Conservation (phyloP, 805 yeast species). For the Metschnikowia similis region DNA sequence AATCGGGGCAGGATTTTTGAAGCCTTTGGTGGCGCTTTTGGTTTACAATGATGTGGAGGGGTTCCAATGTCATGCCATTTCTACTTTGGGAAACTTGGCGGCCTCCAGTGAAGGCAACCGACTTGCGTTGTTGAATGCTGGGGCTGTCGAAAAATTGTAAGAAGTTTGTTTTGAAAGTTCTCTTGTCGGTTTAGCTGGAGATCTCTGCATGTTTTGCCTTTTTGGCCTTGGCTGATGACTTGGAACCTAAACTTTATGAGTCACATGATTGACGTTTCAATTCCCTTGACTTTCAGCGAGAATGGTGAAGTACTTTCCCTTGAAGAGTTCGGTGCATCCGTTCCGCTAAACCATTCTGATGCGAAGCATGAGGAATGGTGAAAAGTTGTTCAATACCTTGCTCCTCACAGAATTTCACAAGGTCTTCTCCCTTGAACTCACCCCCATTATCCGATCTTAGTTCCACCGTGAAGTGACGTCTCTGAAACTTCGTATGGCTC, state of each 20-base stretch:
- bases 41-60: conserved; percentile 88
- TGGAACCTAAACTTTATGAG: conserved; percentile 82
- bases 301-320: conserved; percentile 95
- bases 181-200: conserved; percentile 92
- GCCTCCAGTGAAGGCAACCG: conserved; percentile 93
- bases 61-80: conserved; percentile 96
- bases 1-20: conserved; percentile 93
- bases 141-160: conserved; percentile 93
- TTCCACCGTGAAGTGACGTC: too few species aligned
- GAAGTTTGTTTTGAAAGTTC: conserved; percentile 76
- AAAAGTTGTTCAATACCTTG: too few species aligned
- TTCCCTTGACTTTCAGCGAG: conserved; percentile 83
- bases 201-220: conserved; percentile 97
- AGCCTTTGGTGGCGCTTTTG: conserved; percentile 81
- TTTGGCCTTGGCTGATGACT: conserved; percentile 91
- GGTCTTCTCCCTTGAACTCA: too few species aligned
- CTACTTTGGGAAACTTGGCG: conserved; percentile 91
- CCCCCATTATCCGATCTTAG: too few species aligned
- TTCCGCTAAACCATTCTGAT: too few species aligned
- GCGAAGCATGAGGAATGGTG: too few species aligned
- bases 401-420: too few species aligned
- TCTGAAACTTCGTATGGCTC: too few species aligned
- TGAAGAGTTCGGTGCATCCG: too few species aligned
- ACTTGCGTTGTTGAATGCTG: conserved; percentile 86
- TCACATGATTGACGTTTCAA: conserved; percentile 80